Percentiles rank a stretch among this genome's conserved stretches.
These are phyloP conservation scores for Penicillium ucsense DNA, from an alignment of 495 filamentous ascomycete species.

Conservation along the genomic window DNA sequence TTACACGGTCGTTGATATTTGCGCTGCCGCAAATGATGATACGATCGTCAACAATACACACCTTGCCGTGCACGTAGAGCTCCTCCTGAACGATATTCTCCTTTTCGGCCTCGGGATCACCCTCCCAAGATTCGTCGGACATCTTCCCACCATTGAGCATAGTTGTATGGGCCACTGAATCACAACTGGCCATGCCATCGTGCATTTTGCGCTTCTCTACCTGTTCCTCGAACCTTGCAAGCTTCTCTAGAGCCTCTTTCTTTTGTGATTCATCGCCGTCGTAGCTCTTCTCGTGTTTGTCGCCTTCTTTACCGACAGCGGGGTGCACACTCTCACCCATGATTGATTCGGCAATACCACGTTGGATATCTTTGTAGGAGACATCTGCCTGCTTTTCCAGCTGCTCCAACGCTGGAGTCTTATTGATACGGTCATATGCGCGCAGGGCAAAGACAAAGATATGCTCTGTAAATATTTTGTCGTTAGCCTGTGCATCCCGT, in stretches of 20 bases:
- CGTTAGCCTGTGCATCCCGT: no score
- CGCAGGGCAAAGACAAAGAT: slow-evolving; percentile 89
- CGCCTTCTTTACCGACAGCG: slow-evolving; percentile 40
- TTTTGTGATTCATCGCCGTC: slow-evolving; percentile 24
- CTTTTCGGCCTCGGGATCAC: slow-evolving; percentile 60
- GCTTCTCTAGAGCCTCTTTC: slow-evolving; percentile 39
- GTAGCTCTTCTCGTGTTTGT: slow-evolving; percentile 32
- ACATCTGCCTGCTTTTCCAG: slow-evolving; percentile 73
- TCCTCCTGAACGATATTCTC: slow-evolving; percentile 90
- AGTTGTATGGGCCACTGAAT: slow-evolving; percentile 69
- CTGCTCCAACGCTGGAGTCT: slow-evolving; percentile 54
- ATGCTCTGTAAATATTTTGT: slow-evolving; percentile 37
- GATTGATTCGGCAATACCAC: slow-evolving; percentile 73
- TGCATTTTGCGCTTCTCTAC: slow-evolving; percentile 28
- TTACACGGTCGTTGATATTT: slow-evolving; percentile 84
- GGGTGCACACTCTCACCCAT: slow-evolving; percentile 68
- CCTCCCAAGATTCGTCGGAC: slow-evolving; percentile 62
- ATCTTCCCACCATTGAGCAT: slow-evolving; percentile 63
- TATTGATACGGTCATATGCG: slow-evolving; percentile 84
- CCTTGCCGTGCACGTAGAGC: slow-evolving; percentile 85
- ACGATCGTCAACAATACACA: slow-evolving; percentile 76
- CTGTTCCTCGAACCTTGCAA: slow-evolving; percentile 55
- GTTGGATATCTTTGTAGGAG: slow-evolving; percentile 74
- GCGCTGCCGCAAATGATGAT: slow-evolving; percentile 76
- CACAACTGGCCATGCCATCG: slow-evolving; percentile 39